Base-by-base conservation (phyloP, 257 asterid species). In the Fraxinus cuspidata region DNA sequence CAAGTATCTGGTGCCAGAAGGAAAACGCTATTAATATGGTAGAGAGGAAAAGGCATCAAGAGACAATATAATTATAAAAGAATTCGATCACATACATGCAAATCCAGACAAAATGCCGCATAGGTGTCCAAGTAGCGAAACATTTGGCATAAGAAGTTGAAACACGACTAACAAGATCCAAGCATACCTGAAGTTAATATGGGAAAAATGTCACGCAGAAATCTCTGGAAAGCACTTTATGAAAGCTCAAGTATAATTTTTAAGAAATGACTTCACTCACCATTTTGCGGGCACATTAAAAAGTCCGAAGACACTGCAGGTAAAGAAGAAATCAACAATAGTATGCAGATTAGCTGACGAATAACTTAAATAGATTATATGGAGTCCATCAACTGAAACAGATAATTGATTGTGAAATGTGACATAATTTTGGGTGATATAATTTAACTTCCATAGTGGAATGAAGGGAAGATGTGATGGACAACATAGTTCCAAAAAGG, bases 281-380 rank as follows among this genome's bases (percentile, higher is more conserved):
- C 90, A 96, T 87, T 92, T 87, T 38, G 99, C 96, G 60, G 99
- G 98, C 84, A 96, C 97, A 75, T 92, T 90, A 79, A 96, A 93
- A 64, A 96, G 96, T 70, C 99, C 99, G 87, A 96, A 92, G 80
- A 96, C 89, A 81, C 97, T 96, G 97, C 90, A 79, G 73, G 71
- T 74, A 81, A 49, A 71, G 58, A 74, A 78, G 16, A 27, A 51
- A 42, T 42, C 51, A 42, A 42, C 18, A 42, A 5, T 72, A 23
- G 72, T 72, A 31, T 23, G 70, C 16, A 56, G 72, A 79, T 74
- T 47, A 74, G 71, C 70, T 71, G 37, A 28, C 29, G 4, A 66
- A 11, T 58, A 76, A 64, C 79, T 9, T 66, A 51, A 10, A 65
- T 81, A 74, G 58, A 71, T 76, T 15, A 35, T 16, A 70, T 27